Percentiles rank a stretch among this genome's conserved stretches.
These are phyloP conservation scores for Moniliophthora roreri DNA, from an alignment of 1,284 basidiomycete species.

Conservation along the genomic window DNA sequence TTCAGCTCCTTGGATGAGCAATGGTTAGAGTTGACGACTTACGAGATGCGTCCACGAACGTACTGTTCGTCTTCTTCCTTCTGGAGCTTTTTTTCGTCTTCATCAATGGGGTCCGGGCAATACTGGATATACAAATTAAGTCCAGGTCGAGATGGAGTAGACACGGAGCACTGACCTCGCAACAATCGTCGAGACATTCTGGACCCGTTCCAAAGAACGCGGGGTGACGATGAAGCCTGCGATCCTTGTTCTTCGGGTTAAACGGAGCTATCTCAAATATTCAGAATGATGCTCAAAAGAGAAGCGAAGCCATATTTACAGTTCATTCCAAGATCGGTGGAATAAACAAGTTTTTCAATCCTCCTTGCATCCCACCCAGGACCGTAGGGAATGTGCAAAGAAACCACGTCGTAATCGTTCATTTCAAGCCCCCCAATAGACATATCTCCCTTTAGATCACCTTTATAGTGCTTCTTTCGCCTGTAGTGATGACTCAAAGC, in stretches of 20 bases:
- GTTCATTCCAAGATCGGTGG: constrained; percentile 59
- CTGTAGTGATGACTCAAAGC: constrained; percentile 25
- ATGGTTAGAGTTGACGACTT: constrained; percentile 18
- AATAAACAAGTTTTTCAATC: constrained; percentile 58
- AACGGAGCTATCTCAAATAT: constrained; percentile 44
- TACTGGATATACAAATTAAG: constrained; percentile 27
- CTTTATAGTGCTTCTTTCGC: constrained; percentile 39
- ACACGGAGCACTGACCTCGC: constrained; percentile 38
- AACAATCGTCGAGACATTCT: constrained; percentile 60
- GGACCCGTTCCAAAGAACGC: constrained; percentile 60
- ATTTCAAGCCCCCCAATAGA: constrained; percentile 46
- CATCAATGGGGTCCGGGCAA: constrained; percentile 49
- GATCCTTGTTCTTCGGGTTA: constrained; percentile 59
- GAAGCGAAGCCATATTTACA: constrained; percentile 33
- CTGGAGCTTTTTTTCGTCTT: constrained; percentile 50
- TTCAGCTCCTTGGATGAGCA: not conserved
- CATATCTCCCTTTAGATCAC: constrained; percentile 49
- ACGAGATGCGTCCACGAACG: constrained; percentile 53
- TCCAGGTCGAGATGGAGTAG: not conserved
- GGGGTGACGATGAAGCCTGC: constrained; percentile 58
- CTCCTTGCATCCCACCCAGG: constrained; percentile 58
- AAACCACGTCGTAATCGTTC: constrained; percentile 59
- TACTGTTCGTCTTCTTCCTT: constrained; percentile 51
- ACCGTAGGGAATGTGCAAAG: constrained; percentile 62
- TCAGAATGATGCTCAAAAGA: no score